These are phyloP conservation scores for Talaromyces liani DNA, from an alignment of 495 filamentous ascomycete species.

Conservation along the genomic window DNA sequence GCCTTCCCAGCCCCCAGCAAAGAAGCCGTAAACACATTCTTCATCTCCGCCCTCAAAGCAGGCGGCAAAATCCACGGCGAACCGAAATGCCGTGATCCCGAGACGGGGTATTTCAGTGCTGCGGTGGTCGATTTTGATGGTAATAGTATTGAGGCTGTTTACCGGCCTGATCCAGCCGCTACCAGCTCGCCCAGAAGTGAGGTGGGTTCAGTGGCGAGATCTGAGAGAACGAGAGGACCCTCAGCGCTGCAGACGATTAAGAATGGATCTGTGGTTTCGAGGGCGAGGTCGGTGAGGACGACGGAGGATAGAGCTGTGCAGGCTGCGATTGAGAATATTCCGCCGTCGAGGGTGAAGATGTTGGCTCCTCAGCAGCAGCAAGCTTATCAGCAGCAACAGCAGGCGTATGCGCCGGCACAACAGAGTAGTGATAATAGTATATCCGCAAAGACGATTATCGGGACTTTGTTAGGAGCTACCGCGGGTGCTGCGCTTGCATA, in stretches of 20 bases:
- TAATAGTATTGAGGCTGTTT: slow-evolving; percentile 56
- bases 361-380: background rate
- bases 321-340: slow-evolving; percentile 18
- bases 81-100: slow-evolving; percentile 44
- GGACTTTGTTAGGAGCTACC: slow-evolving; percentile 69
- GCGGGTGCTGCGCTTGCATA: slow-evolving; percentile 70
- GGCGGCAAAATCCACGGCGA: slow-evolving; percentile 50
- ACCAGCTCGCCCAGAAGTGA: background rate
- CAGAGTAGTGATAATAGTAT: slow-evolving; percentile 32
- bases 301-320: slow-evolving; percentile 20
- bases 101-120: slow-evolving; percentile 50
- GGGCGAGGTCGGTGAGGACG: slow-evolving; percentile 22
- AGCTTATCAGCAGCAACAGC: slow-evolving; percentile 1
- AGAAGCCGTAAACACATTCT: slow-evolving; percentile 51
- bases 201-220: background rate
- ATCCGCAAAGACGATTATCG: slow-evolving; percentile 54
- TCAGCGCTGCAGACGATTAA: slow-evolving; percentile 27
- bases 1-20: slow-evolving; percentile 49
- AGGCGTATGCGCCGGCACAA: slow-evolving; percentile 18
- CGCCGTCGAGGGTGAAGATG: slow-evolving; percentile 5
- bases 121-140: slow-evolving; percentile 54
- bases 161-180: slow-evolving; percentile 26
- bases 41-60: slow-evolving; percentile 48
- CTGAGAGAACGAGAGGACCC: background rate
- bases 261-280: slow-evolving; percentile 33